Percentiles rank a stretch among this genome's conserved stretches.
These are phyloP conservation scores for Huntiella bhutanensis DNA, from an alignment of 2,329 filamentous ascomycete genomes.

Conservation along the genomic window DNA sequence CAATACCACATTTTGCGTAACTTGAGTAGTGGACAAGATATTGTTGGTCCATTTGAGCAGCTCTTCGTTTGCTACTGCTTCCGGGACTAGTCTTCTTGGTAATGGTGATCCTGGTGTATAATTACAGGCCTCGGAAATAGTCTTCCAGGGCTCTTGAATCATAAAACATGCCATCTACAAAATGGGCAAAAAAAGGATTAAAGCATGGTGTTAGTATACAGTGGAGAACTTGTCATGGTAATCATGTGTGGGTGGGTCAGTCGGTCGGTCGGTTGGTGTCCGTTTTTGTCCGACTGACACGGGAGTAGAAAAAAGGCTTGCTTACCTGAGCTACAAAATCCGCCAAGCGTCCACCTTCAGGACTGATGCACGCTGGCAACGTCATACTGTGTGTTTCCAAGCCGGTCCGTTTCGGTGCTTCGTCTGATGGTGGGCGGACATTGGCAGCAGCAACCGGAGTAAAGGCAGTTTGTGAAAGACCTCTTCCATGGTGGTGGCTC, in stretches of 20 bases:
- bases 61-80: slow-evolving; percentile 42
- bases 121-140: slow-evolving; percentile 55
- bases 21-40: slow-evolving; percentile 82
- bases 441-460: neutral
- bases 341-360: slow-evolving; percentile 54
- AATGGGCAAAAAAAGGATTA: neutral
- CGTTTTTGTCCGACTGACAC: neutral
- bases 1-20: slow-evolving; percentile 86
- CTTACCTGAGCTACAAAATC: slow-evolving; percentile 69
- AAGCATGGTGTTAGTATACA: neutral
- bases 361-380: slow-evolving; percentile 58
- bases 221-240: too few species aligned
- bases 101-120: slow-evolving; percentile 18
- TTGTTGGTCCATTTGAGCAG: slow-evolving; percentile 67
- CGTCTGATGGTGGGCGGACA: neutral
- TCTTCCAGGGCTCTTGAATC: slow-evolving; percentile 86
- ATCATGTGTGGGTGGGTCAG: too few species aligned
- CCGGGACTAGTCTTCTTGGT: slow-evolving; percentile 37
- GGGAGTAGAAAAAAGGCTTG: neutral
- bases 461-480: slow-evolving; percentile 8
- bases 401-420: slow-evolving; percentile 15
- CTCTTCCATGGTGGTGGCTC: neutral
- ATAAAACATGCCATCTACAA: slow-evolving; percentile 80
- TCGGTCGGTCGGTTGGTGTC: too few species aligned
- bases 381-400: slow-evolving; percentile 43